Percentiles rank a stretch among this genome's conserved stretches.
Conservation (phyloP, 352 stramenopile genomes). For the Globisporangium lucens region DNA sequence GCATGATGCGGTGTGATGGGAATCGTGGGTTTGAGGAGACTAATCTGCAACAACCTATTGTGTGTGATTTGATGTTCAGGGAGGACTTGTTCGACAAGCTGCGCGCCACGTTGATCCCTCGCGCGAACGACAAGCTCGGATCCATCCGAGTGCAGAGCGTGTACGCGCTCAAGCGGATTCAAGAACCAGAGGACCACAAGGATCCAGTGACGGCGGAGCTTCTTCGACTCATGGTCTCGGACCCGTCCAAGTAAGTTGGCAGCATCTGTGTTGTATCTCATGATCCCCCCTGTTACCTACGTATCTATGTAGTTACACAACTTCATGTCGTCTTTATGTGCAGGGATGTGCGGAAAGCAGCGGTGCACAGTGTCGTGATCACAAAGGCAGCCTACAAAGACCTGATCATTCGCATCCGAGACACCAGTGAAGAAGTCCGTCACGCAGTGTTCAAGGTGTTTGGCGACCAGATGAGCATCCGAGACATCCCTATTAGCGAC, state of each 20-base stretch:
- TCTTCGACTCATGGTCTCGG: slow-evolving; percentile 57
- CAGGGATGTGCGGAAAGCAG: slow-evolving; percentile 69
- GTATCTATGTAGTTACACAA: neutral
- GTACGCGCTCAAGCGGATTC: slow-evolving; percentile 56
- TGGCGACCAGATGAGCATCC: slow-evolving; percentile 35
- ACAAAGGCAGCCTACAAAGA: slow-evolving; percentile 42
- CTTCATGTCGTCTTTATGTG: neutral
- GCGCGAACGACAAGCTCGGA: slow-evolving; percentile 63
- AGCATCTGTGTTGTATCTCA: neutral
- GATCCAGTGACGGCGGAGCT: slow-evolving; percentile 49
- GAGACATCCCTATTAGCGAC: slow-evolving; percentile 62
- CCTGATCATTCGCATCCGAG: slow-evolving; percentile 72
- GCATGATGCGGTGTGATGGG: neutral
- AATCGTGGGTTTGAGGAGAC: neutral
- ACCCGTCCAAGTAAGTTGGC: slow-evolving; percentile 63
- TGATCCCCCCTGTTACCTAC: too few species aligned
- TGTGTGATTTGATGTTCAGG: slow-evolving; percentile 19
- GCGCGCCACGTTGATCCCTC: slow-evolving; percentile 36
- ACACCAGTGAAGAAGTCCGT: slow-evolving; percentile 67
- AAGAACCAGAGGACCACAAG: slow-evolving; percentile 33
- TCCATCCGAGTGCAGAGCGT: slow-evolving; percentile 59
- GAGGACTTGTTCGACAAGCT: slow-evolving; percentile 36
- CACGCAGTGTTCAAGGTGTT: slow-evolving; percentile 56
- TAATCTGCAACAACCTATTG: neutral
- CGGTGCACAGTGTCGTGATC: slow-evolving; percentile 48